These are phyloP conservation scores for Talaromyces sp. DNA, from an alignment of 2,329 filamentous ascomycete species.

Conservation along the genomic window DNA sequence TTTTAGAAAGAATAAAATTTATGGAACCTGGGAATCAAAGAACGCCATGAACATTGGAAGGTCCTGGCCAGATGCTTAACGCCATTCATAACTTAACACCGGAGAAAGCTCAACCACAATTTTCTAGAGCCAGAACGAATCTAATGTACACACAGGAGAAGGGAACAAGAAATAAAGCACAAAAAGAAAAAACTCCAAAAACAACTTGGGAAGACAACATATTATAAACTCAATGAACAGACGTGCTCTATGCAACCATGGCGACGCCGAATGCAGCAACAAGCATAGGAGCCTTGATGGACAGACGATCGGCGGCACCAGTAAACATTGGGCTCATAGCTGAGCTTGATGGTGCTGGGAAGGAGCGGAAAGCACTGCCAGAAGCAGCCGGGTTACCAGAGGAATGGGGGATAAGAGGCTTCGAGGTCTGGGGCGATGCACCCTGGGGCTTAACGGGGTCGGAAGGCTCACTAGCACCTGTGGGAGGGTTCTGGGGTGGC, in stretches of 20 bases:
- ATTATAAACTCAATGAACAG: no score
- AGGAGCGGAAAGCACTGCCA: neutral
- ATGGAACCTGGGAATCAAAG: no score
- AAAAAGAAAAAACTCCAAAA: neutral
- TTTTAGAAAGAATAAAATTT: no score
- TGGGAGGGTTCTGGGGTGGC: neutral
- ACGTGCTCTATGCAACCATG: constrained; percentile 1
- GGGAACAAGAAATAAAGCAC: neutral
- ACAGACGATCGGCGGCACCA: constrained; percentile 23
- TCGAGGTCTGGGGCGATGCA: neutral
- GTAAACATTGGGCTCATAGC: constrained; percentile 27
- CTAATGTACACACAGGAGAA: neutral
- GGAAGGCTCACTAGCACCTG: neutral
- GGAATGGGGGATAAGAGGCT: constrained; percentile 4
- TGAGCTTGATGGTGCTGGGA: constrained; percentile 11
- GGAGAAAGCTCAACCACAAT: no score
- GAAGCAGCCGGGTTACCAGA: constrained; percentile 1
- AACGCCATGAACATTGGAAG: no score
- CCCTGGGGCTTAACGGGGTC: neutral
- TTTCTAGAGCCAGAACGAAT: no score
- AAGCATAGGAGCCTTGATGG: constrained; percentile 17
- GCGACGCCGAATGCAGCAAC: constrained; percentile 19
- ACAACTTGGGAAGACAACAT: neutral
- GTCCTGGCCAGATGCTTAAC: no score
- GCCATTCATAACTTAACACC: no score